These are phyloP conservation scores for Beta vulgaris DNA, from an alignment of 148 eudicot species.

Conservation along the genomic window DNA sequence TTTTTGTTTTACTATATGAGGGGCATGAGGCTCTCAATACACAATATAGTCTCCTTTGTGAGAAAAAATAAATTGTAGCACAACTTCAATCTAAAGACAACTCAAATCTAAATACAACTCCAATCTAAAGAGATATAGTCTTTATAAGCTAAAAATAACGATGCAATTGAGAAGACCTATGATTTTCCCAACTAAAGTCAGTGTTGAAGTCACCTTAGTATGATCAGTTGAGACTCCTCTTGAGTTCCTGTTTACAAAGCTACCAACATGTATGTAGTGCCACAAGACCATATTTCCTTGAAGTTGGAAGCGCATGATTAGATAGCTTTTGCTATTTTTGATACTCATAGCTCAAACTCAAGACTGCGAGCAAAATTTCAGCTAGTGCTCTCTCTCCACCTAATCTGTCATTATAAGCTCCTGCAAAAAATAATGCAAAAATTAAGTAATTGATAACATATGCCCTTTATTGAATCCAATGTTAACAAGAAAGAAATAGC, in stretches of 20 bases:
- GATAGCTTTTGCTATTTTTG: constrained; percentile 50
- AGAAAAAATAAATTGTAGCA: too few species aligned
- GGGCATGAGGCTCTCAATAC: too few species aligned
- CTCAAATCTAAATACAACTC: too few species aligned
- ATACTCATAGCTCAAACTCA: constrained; percentile 49
- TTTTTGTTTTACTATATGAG: too few species aligned
- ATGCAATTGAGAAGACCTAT: not conserved
- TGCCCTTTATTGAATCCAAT: too few species aligned
- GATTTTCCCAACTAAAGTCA: not conserved
- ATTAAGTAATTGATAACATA: too few species aligned
- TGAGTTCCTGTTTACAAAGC: constrained; percentile 20
- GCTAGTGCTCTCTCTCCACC: constrained; percentile 55
- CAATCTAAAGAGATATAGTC: too few species aligned
- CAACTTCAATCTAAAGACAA: too few species aligned
- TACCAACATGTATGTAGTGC: constrained; percentile 3
- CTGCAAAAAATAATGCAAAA: too few species aligned
- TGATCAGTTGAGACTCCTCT: constrained; percentile 50
- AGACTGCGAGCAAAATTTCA: constrained; percentile 47
- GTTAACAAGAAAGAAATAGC: too few species aligned
- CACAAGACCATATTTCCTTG: constrained; percentile 14
- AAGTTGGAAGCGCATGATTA: not conserved
- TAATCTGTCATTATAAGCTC: constrained; percentile 52
- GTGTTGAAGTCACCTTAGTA: constrained; percentile 54
- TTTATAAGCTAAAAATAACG: too few species aligned
- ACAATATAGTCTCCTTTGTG: too few species aligned